Conservation (phyloP, 129 eudicot genomes). For the Helichrysum umbraculigerum region DNA sequence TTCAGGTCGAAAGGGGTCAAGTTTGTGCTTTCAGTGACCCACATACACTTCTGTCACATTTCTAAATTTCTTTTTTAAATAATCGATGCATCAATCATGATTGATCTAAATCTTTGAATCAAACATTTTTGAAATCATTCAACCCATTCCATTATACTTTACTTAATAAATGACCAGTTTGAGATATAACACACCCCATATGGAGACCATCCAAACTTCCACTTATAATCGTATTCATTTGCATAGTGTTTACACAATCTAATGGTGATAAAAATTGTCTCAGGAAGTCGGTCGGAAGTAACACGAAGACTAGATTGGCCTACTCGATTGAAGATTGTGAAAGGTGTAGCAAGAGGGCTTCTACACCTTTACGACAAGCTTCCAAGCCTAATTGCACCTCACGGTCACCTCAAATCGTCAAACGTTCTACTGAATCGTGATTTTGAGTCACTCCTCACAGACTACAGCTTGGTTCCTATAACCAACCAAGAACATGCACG, state of each 20-base stretch:
- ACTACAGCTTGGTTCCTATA: constrained; percentile 54
- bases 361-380: constrained; percentile 60
- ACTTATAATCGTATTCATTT: not conserved
- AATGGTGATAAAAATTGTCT: constrained; percentile 8
- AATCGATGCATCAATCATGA: not conserved
- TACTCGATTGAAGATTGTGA: constrained; percentile 60
- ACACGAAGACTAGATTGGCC: constrained; percentile 50
- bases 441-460: constrained; percentile 55
- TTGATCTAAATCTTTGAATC: not conserved
- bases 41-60: not conserved
- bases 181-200: not conserved
- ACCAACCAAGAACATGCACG: constrained; percentile 61
- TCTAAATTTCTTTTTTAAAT: not conserved
- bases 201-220: not conserved
- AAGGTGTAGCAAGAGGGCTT: constrained; percentile 67
- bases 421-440: constrained; percentile 52
- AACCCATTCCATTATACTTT: not conserved
- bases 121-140: not conserved
- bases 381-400: constrained; percentile 55
- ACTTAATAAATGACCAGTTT: not conserved
- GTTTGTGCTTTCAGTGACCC: not conserved
- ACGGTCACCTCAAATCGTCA: constrained; percentile 74
- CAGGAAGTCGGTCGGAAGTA: constrained; percentile 47
- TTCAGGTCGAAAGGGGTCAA: not conserved
- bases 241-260: not conserved